phyloP scores from a whole-genome alignment of 176 grass and related monocot genomes.

The Triticum timopheevii region DNA sequence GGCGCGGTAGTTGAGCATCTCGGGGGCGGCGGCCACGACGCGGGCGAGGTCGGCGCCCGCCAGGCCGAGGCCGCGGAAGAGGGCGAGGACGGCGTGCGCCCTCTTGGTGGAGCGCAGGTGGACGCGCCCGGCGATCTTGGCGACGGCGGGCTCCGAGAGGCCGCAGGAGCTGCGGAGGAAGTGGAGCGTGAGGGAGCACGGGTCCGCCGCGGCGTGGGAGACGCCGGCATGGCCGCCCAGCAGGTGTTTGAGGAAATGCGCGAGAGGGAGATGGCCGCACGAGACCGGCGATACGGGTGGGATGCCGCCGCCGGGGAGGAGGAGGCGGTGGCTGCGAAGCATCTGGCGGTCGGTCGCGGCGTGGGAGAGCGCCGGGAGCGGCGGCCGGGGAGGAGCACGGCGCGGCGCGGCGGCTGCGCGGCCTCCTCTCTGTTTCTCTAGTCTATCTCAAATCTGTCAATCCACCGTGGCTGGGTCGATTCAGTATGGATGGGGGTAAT shows the following conservation, averaged over 20 bases:
- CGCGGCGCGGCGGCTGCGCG: not conserved
- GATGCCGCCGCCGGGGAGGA: not conserved
- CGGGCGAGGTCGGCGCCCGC: not conserved
- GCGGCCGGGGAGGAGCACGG: not conserved
- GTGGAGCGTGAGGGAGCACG: slow-evolving; percentile 37
- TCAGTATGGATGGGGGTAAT: no score
- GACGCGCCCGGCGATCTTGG: not conserved
- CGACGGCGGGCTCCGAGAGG: slow-evolving; percentile 11
- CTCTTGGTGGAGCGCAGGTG: slow-evolving; percentile 37
- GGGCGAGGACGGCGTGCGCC: slow-evolving; percentile 25
- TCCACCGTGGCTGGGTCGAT: no score
- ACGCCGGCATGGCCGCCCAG: not conserved
- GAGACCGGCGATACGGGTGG: not conserved
- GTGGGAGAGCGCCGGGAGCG: not conserved
- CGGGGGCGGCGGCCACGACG: not conserved
- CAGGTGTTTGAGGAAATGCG: slow-evolving; percentile 36
- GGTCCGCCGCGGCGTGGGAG: not conserved
- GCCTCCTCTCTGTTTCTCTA: not conserved
- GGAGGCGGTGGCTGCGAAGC: slow-evolving; percentile 1
- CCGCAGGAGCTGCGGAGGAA: slow-evolving; percentile 36
- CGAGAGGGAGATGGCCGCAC: not conserved
- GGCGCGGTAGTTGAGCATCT: slow-evolving; percentile 5
- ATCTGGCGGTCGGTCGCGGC: not conserved
- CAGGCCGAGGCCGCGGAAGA: slow-evolving; percentile 32
- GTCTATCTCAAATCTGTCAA: no score